Conservation (phyloP, 179 eudicot species). For the Carnegiea gigantea region DNA sequence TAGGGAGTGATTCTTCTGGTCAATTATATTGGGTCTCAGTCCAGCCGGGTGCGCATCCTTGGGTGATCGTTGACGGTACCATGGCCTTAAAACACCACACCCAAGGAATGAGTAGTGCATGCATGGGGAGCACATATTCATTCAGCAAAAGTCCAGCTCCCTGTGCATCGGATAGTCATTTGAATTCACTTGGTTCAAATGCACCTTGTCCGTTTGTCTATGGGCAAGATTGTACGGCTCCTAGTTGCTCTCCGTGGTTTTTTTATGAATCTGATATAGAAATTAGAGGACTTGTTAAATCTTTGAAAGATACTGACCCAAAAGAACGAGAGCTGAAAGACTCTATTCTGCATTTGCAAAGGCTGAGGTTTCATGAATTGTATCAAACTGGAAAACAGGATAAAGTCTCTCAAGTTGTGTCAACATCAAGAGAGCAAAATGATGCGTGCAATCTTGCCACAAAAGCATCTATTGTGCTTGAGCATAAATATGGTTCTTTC, state of each 20-base stretch:
- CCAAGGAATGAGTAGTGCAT: slow-evolving; percentile 17
- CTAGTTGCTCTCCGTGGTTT: slow-evolving; percentile 46
- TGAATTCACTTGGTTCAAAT: slow-evolving; percentile 36
- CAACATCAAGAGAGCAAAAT: slow-evolving; percentile 18
- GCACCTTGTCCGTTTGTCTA: slow-evolving; percentile 37
- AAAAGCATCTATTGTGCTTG: slow-evolving; percentile 56
- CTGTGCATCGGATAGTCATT: slow-evolving; percentile 14
- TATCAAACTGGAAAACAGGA: slow-evolving; percentile 36
- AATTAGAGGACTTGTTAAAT: slow-evolving; percentile 50
- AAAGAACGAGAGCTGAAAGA: slow-evolving; percentile 76
- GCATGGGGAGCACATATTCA: slow-evolving; percentile 15
- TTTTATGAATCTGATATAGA: slow-evolving; percentile 61
- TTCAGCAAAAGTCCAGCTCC: slow-evolving; percentile 11
- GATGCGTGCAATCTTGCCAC: slow-evolving; percentile 36
- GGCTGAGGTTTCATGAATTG: slow-evolving; percentile 34
- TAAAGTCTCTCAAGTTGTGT: slow-evolving; percentile 18
- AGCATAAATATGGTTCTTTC: slow-evolving; percentile 59
- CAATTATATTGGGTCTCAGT: slow-evolving; percentile 72
- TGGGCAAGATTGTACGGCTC: slow-evolving; percentile 25
- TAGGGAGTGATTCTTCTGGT: slow-evolving; percentile 77
- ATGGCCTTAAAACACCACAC: slow-evolving; percentile 30
- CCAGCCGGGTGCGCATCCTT: slow-evolving; percentile 40
- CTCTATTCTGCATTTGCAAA: slow-evolving; percentile 63
- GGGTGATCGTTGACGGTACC: slow-evolving; percentile 45
- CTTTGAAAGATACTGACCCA: slow-evolving; percentile 57